Base-by-base conservation (phyloP, 2,329 filamentous ascomycete genomes). In the Sporothrix schenckii region DNA sequence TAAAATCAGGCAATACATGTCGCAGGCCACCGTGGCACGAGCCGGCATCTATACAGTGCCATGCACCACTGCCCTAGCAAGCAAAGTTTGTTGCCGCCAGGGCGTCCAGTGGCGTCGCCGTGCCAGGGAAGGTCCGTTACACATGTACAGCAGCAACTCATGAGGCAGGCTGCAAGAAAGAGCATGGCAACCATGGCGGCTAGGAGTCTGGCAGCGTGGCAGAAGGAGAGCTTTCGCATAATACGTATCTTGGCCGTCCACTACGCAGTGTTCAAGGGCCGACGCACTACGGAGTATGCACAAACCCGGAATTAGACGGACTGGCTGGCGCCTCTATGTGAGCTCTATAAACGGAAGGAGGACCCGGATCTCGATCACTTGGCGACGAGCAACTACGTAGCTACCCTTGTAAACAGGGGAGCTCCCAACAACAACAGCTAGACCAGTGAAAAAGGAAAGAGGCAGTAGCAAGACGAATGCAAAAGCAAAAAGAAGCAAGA, bases 131-230 rank as follows among this genome's bases (percentile, higher is more conserved):
- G 50, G 21, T 7, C 39, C 10, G 68, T 70, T 66, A 50, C 68
- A 70, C 68, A 44, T 58, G 68, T 39, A 69, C 68, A 56, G 50
- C 68, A 70, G 68, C 60, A 24, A 30, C 50, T 70, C 50, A 58
- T 56, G 68, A 70, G 68, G 68, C 60, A 66, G 68, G 68, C 60
- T 44, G 68, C 68, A 70, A 52, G 41, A 66, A 47, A 52, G 24
- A 54, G 19, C 65, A 67, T 56, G 65, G 65, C 65, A 13, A 44
- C 30, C 65, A 54, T 53, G 63, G 47, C 5, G 11, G 50, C 30
- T 39, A 10, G 27, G 41, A 53, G 27, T 16, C 11, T 44, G 50
- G 50, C 6, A 34, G 47, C 24, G 21, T 49, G 47, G 47, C 14
- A 19, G 16, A 16, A 34, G n/a, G 13, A 5, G 14, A 63, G 47